Conservation (phyloP, 2,329 filamentous ascomycete species). For the Claviceps sp. region DNA sequence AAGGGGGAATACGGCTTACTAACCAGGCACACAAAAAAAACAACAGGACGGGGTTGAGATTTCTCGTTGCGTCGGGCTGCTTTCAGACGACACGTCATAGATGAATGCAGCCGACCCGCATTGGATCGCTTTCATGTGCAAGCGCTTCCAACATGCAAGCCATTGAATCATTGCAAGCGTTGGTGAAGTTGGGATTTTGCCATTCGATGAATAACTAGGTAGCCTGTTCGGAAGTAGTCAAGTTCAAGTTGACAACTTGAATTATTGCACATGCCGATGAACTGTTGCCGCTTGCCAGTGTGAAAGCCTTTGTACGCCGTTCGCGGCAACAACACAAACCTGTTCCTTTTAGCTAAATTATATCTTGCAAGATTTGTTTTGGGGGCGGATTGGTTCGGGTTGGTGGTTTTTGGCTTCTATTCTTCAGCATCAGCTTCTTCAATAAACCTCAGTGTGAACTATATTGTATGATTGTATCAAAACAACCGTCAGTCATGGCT, state of each 20-base stretch:
- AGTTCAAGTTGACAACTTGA: neutral
- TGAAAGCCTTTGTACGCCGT: neutral
- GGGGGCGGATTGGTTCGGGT: too few species aligned
- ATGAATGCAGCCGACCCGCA: neutral
- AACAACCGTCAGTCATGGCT: too few species aligned
- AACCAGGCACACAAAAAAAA: neutral
- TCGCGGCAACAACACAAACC: neutral
- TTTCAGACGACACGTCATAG: conserved; percentile 1
- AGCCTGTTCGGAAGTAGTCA: neutral
- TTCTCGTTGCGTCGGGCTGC: conserved; percentile 32
- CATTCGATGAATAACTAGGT: neutral
- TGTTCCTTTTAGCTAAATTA: neutral
- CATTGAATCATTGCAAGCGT: too few species aligned
- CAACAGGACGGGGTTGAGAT: conserved; percentile 53
- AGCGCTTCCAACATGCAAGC: neutral
- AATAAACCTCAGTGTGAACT: neutral
- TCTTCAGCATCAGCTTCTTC: neutral
- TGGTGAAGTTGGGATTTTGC: neutral
- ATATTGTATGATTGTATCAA: neutral
- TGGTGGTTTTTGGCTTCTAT: neutral
- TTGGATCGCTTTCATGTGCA: neutral
- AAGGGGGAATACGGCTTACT: neutral
- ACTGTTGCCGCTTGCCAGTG: neutral
- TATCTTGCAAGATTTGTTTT: neutral
- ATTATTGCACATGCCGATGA: neutral